These are phyloP conservation scores for Podospora australis DNA, from an alignment of 495 filamentous ascomycete genomes.

Conservation along the genomic window DNA sequence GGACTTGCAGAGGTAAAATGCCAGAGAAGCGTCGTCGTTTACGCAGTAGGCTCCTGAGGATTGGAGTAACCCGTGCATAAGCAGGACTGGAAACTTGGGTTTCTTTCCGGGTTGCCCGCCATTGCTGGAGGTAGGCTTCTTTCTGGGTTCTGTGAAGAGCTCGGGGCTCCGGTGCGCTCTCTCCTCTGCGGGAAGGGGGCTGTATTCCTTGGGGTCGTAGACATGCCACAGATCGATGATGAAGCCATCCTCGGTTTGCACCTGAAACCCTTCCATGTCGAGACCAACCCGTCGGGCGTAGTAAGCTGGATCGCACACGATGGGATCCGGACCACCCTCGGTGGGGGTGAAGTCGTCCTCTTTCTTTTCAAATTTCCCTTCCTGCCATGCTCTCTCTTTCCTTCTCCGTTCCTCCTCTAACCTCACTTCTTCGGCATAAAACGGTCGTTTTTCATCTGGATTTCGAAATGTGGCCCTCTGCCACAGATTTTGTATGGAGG, in stretches of 20 bases:
- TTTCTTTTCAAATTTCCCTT: constrained; percentile 26
- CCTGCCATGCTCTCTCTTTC: constrained; percentile 56
- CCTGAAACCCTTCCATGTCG: constrained; percentile 74
- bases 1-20: constrained; percentile 84
- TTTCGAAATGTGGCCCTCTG: constrained; percentile 47
- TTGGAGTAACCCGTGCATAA: constrained; percentile 87
- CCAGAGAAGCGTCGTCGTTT: constrained; percentile 84
- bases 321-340: constrained; percentile 72
- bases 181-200: constrained; percentile 31
- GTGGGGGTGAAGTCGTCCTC: constrained; percentile 57
- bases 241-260: constrained; percentile 94
- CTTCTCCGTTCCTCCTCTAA: constrained; percentile 47
- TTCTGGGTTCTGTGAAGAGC: constrained; percentile 24
- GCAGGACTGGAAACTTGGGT: constrained; percentile 76
- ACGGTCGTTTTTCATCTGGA: constrained; percentile 55
- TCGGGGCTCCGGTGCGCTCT: constrained; percentile 37
- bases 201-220: constrained; percentile 74
- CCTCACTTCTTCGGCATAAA: constrained; percentile 59
- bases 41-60: constrained; percentile 81
- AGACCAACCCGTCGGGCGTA: constrained; percentile 86
- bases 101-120: constrained; percentile 33
- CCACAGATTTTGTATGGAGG: constrained; percentile 40
- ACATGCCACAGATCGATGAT: constrained; percentile 84
- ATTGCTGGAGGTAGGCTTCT: constrained; percentile 8
- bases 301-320: constrained; percentile 75